Evolutionary conservation across 2,329 filamentous ascomycete genomes (phyloP).

Genomic region (Colletotrichum orbiculare): DNA sequence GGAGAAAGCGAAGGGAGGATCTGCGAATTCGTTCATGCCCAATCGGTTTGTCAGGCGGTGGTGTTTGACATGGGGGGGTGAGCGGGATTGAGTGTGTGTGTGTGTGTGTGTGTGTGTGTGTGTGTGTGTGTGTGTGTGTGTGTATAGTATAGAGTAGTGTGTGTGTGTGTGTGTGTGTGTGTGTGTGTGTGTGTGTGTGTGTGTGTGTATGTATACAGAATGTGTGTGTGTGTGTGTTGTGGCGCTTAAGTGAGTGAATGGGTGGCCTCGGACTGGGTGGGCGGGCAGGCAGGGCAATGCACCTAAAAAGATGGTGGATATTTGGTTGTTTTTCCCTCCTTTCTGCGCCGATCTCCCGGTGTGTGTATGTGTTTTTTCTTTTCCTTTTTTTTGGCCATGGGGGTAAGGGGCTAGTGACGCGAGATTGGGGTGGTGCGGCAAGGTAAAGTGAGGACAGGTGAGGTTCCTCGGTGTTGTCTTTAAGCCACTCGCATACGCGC

Average conservation of each 20-base stretch:
- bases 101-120: slow-evolving; percentile 9
- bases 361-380: too few species aligned
- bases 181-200: neutral
- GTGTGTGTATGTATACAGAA: neutral
- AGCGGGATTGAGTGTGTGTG: neutral
- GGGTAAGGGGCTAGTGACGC: slow-evolving; percentile 23
- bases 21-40: slow-evolving; percentile 25
- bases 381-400: neutral
- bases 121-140: slow-evolving; percentile 2
- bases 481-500: too few species aligned
- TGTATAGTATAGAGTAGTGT: too few species aligned
- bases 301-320: too few species aligned
- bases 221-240: slow-evolving; percentile 9
- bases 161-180: neutral
- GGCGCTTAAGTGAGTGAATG: neutral
- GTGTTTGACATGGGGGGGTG: too few species aligned
- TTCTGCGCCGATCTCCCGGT: slow-evolving; percentile 35
- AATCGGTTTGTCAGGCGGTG: slow-evolving; percentile 10
- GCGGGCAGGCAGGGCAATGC: slow-evolving; percentile 2
- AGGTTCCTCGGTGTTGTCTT: neutral
- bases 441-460: neutral
- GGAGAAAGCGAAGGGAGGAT: slow-evolving; percentile 16
- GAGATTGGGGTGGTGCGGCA: slow-evolving; percentile 8
- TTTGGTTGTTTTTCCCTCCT: too few species aligned
- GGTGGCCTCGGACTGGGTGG: neutral